Conservation (phyloP, 768 basidiomycete genomes). For the Kwoniella heveanensis region DNA sequence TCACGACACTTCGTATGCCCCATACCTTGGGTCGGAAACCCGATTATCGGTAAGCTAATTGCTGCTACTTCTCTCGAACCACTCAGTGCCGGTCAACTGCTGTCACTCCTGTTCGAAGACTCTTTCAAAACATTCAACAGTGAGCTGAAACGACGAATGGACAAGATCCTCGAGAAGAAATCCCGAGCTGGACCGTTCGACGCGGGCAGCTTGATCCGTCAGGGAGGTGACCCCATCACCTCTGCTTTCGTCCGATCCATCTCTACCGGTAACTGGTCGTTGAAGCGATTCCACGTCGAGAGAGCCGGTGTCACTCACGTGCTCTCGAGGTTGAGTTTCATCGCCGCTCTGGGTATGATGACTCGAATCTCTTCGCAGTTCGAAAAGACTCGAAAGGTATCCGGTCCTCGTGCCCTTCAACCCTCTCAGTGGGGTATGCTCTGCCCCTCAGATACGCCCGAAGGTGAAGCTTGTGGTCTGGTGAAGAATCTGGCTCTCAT, state of each 20-base stretch:
- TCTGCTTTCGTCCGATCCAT: constrained; percentile 95
- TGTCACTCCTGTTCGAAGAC: constrained; percentile 95
- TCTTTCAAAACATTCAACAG: constrained; percentile 98
- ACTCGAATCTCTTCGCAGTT: constrained; percentile 98
- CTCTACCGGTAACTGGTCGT: constrained; percentile 97
- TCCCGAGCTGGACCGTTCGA: constrained; percentile 93
- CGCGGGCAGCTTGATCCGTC: constrained; percentile 83
- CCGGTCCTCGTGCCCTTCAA: constrained; percentile 92
- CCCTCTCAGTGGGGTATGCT: constrained; percentile 99
- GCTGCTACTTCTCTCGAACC: too few species aligned
- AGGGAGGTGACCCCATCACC: constrained; percentile 95
- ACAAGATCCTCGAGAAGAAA: constrained; percentile 95
- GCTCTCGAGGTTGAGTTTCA: constrained; percentile 89
- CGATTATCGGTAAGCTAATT: too few species aligned
- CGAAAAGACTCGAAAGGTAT: constrained; percentile 98
- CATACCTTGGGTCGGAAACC: too few species aligned
- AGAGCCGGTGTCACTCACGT: constrained; percentile 98
- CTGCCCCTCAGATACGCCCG: constrained; percentile 96
- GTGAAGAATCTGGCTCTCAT: constrained; percentile 98
- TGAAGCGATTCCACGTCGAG: constrained; percentile 99
- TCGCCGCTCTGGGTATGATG: constrained; percentile 99
- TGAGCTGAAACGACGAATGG: constrained; percentile 90
- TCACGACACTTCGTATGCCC: too few species aligned
- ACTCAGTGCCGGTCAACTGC: constrained; percentile 84
- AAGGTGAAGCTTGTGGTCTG: constrained; percentile 98